A percentile compares a stretch with the other conserved stretches of the same genome.
These are phyloP conservation scores for Thinopyrum elongatum DNA, from an alignment of 176 grass and related monocot genomes.

Conservation along the genomic window DNA sequence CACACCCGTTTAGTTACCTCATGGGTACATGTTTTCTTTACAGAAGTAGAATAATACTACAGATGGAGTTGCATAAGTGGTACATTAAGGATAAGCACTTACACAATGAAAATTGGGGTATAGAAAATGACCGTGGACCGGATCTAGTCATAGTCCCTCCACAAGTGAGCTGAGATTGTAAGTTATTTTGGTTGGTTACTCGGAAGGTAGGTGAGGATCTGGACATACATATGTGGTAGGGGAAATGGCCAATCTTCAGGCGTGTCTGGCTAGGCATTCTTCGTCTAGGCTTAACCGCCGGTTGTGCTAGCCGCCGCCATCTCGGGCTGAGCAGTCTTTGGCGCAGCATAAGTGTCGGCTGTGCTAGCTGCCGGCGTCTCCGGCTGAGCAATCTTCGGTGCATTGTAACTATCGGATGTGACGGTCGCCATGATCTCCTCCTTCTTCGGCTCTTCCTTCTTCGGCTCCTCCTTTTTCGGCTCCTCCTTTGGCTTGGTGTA, in stretches of 20 bases:
- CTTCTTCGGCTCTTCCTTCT: not conserved
- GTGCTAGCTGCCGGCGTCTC: not conserved
- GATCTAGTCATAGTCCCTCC: not conserved
- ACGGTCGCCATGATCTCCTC: not conserved
- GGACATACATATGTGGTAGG: not conserved
- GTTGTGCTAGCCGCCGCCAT: not conserved
- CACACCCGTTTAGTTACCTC: no score
- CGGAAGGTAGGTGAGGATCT: not conserved
- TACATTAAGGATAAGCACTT: not conserved
- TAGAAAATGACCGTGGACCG: not conserved
- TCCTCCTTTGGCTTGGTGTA: not conserved
- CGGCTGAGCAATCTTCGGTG: not conserved
- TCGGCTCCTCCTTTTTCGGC: not conserved
- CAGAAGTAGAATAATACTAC: not conserved
- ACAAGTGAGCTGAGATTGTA: not conserved
- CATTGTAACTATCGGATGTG: no score
- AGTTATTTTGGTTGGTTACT: not conserved
- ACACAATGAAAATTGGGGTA: not conserved
- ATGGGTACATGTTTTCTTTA: not conserved
- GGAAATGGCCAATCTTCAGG: not conserved
- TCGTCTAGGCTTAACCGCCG: not conserved
- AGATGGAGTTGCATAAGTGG: not conserved
- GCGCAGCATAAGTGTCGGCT: not conserved
- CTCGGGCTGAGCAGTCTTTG: not conserved
- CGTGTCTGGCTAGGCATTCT: no score